Evolutionary conservation across 805 yeast genomes (phyloP).

Genomic region (Alloascoidea hylecoeti): DNA sequence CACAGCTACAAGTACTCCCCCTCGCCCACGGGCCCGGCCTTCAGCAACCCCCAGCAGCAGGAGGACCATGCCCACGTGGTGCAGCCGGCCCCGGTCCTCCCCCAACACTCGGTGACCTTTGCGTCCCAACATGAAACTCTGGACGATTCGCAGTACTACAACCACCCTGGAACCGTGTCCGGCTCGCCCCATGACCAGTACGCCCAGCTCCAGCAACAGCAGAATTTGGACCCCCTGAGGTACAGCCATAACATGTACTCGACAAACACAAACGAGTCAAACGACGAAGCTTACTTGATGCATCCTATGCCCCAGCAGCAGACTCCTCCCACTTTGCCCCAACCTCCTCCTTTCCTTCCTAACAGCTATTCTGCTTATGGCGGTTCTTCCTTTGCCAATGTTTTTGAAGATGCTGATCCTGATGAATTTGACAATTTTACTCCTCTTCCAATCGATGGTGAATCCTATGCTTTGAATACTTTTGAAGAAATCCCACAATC

Average conservation of each 20-base stretch:
- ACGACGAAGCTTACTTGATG: constrained; percentile 1
- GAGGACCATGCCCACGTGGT: no score
- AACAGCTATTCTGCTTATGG: not conserved
- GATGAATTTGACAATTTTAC: not conserved
- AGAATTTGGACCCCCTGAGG: not conserved
- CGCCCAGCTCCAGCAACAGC: not conserved
- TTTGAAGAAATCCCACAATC: constrained; percentile 16
- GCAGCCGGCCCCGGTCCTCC: no score
- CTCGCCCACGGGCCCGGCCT: no score
- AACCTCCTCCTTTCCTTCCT: not conserved
- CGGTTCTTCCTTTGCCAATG: not conserved
- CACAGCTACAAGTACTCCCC: no score
- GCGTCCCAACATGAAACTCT: not conserved
- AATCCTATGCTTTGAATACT: constrained; percentile 17
- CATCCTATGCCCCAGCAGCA: no score
- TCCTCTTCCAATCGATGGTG: constrained; percentile 7
- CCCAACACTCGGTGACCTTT: no score
- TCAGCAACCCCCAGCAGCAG: no score
- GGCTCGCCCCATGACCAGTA: not conserved
- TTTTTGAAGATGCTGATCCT: not conserved
- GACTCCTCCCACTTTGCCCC: no score
- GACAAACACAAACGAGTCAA: not conserved
- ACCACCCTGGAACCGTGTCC: not conserved
- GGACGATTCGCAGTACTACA: not conserved
- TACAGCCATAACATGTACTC: no score